A percentile compares a stretch with the other conserved stretches of the same genome.
Evolutionary conservation across 495 filamentous ascomycete species (phyloP).

Genomic region (Chlorociboria aeruginascens): DNA sequence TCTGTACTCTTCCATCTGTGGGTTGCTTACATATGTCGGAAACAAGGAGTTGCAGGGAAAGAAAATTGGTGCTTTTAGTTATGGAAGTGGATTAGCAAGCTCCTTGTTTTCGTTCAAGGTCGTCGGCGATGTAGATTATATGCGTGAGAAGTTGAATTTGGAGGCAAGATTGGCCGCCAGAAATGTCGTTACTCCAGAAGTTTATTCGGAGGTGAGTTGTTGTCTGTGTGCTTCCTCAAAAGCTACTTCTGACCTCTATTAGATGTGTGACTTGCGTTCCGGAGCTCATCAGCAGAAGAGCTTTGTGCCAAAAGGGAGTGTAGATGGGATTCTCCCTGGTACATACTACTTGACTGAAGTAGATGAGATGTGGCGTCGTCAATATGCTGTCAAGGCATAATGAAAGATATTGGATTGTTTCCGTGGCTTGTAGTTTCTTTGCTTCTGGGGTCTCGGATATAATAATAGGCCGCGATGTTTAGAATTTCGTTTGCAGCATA

Average conservation of each 20-base stretch:
- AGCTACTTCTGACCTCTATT: constrained; percentile 12
- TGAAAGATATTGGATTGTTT: background rate
- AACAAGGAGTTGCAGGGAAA: constrained; percentile 65
- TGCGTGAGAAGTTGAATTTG: constrained; percentile 70
- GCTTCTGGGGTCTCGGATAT: too few species aligned
- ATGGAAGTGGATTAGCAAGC: constrained; percentile 84
- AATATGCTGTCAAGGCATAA: constrained; percentile 81
- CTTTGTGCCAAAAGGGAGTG: constrained; percentile 65
- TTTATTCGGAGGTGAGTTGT: constrained; percentile 53
- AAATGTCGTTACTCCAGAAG: constrained; percentile 62
- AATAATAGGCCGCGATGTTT: too few species aligned
- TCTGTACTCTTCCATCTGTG: constrained; percentile 76
- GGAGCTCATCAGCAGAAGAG: constrained; percentile 88
- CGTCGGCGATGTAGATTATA: constrained; percentile 60
- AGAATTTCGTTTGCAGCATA: too few species aligned
- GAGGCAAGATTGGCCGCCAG: constrained; percentile 61
- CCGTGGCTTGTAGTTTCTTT: too few species aligned
- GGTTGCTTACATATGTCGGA: constrained; percentile 60
- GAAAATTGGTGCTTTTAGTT: constrained; percentile 86
- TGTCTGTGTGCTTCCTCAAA: background rate
- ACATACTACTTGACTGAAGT: constrained; percentile 85
- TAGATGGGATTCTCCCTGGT: constrained; percentile 60
- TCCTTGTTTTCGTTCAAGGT: constrained; percentile 84
- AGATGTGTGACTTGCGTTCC: constrained; percentile 92
- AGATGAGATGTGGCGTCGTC: constrained; percentile 91